These are phyloP conservation scores for Aspergillus hortae DNA, from an alignment of 2,329 filamentous ascomycete genomes.

Conservation along the genomic window DNA sequence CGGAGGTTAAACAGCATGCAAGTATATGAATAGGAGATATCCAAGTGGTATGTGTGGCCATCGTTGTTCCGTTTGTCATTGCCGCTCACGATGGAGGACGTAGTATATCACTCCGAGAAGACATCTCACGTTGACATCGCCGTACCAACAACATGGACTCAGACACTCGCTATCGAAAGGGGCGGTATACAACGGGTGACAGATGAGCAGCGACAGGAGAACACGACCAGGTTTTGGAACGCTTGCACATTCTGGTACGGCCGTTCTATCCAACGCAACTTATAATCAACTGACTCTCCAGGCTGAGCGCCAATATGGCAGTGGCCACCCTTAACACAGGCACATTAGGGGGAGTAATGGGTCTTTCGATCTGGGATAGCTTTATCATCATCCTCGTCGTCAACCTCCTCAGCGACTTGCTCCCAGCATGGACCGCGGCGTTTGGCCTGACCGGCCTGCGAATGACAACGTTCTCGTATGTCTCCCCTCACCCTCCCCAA, in stretches of 20 bases:
- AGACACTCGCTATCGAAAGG: constrained; percentile 18
- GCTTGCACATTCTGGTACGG: constrained; percentile 17
- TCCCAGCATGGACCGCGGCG: constrained; percentile 26
- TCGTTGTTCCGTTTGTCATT: not conserved
- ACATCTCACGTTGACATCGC: not conserved
- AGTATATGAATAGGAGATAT: not conserved
- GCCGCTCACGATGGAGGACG: constrained; percentile 2
- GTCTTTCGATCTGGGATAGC: constrained; percentile 36
- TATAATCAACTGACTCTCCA: constrained; percentile 6
- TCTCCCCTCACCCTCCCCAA: not conserved
- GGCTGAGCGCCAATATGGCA: constrained; percentile 38
- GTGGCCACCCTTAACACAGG: constrained; percentile 34
- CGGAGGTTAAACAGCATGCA: not conserved
- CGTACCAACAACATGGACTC: constrained; percentile 10
- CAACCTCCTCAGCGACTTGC: constrained; percentile 30
- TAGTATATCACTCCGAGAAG: not conserved
- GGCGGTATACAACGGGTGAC: constrained; percentile 22
- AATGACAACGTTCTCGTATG: constrained; percentile 33
- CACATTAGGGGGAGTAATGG: constrained; percentile 28
- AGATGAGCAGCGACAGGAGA: constrained; percentile 19
- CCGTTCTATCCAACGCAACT: not conserved
- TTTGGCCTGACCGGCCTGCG: constrained; percentile 34
- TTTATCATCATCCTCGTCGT: constrained; percentile 35
- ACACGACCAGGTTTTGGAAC: constrained; percentile 23
- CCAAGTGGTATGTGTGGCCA: not conserved